Evolutionary conservation across 306 rosid genomes (phyloP), one percentile per base, ranked within the genome.

Genomic region (Hippophae tibetana): DNA sequence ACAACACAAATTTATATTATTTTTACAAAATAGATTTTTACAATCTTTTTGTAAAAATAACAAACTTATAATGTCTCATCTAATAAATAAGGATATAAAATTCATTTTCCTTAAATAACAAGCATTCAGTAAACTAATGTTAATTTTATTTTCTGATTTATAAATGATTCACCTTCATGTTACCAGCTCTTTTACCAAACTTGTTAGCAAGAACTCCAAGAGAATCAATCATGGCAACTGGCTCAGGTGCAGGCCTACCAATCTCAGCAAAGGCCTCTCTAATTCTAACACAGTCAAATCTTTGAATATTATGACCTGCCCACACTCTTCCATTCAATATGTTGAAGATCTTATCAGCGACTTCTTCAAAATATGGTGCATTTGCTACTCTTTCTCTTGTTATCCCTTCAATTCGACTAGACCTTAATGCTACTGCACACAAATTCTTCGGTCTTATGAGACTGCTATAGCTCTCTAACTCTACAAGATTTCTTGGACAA

Each of bases 101-200:
- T 18, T 18, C 23, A 18, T 18, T 18, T 18, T 18, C 23, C 23
- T 18, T 18, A 18, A 18, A 18, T 18, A 18, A 18, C 23, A 18
- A 18, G 23, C 23, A 18, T 18, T 18, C 1, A 31, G 38, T 31
- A 2, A 31, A 18, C 23, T 18, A 18, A 31, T 31, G 5, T 31
- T 0, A 4, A 31, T 31, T 31, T 31, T 31, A 31, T 31, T 38
- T 1, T 1, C 10, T 13, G 46, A 12, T 7, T 5, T 47, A 31
- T 18, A 18, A 18, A 18, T 18, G 5, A 18, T 42, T 5, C 75
- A 93, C 99, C 99, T 93, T 93, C 99, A 93, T 93, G 63, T 93
- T 82, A 52, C 99, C 97, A 56, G 99, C 99, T 80, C 99, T 86
- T 78, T 75, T 82, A 25, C 99, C 97, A 69, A 88, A 88, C 69